phyloP scores from a whole-genome alignment of 805 yeast genomes.

The Spathaspora girioi region DNA sequence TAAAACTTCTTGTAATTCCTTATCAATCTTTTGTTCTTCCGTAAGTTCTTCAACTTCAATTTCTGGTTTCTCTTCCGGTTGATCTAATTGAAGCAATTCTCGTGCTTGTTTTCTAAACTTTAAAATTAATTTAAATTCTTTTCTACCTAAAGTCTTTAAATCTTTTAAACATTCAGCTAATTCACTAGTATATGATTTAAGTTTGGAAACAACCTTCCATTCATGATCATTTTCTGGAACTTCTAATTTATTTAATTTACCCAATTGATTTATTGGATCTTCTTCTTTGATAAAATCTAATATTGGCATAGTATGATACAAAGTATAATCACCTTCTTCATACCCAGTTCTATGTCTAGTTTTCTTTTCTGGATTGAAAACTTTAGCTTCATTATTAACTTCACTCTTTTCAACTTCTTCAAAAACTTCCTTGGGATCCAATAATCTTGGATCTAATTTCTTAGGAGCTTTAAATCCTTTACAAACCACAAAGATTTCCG shows the following conservation, averaged over 20 bases:
- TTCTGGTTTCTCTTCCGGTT: conserved; percentile 47
- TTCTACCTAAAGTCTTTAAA: conserved; percentile 88
- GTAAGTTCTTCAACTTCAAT: conserved; percentile 68
- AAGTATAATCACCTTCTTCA: conserved; percentile 82
- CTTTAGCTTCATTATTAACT: conserved; percentile 81
- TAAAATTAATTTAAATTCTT: conserved; percentile 81
- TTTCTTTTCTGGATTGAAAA: conserved; percentile 91
- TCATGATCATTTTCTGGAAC: conserved; percentile 59
- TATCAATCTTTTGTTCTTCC: conserved; percentile 87
- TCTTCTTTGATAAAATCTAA: conserved; percentile 79
- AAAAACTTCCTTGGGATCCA: conserved; percentile 91
- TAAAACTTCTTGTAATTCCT: conserved; percentile 72
- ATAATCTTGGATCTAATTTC: conserved; percentile 84
- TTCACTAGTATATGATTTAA: conserved; percentile 77
- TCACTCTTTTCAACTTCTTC: conserved; percentile 77
- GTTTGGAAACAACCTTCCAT: conserved; percentile 65
- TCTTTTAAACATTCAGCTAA: conserved; percentile 82
- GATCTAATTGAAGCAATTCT: conserved; percentile 65
- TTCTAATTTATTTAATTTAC: conserved; percentile 62
- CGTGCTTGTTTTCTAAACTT: conserved; percentile 90
- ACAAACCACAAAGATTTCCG: conserved; percentile 97
- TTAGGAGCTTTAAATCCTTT: conserved; percentile 95
- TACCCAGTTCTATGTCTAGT: conserved; percentile 93
- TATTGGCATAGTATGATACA: conserved; percentile 67
- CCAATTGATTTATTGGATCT: conserved; percentile 81